Evolutionary conservation across 768 basidiomycete species (phyloP).

Genomic region (Tremella yokohamensis): DNA sequence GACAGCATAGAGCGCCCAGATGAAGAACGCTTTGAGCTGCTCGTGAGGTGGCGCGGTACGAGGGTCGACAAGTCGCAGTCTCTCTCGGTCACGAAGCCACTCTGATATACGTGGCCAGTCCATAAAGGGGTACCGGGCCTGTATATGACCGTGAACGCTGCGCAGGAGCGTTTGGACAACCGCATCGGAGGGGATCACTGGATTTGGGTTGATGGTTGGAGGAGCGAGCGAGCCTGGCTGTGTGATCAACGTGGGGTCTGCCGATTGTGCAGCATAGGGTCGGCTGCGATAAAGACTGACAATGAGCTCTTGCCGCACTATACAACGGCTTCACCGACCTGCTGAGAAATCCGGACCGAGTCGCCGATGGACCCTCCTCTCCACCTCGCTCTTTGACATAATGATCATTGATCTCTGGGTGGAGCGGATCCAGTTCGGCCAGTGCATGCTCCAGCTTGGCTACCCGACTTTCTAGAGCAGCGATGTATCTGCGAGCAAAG

Average conservation of each 20-base stretch:
- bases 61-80: constrained; percentile 1
- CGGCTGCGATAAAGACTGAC: too few relatives aligned
- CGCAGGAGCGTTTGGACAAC: constrained; percentile 6
- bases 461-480: constrained; percentile 13
- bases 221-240: constrained; percentile 5
- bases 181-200: constrained; percentile 9
- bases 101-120: constrained; percentile 17
- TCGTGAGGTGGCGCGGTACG: constrained; percentile 2
- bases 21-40: constrained; percentile 13
- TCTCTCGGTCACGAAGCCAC: constrained; percentile 12
- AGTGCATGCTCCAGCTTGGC: constrained; percentile 16
- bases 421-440: constrained; percentile 11
- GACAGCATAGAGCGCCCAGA: constrained; percentile 19
- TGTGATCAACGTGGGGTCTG: neutral
- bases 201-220: constrained; percentile 16
- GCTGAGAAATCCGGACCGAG: too few relatives aligned
- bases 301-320: too few relatives aligned
- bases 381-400: neutral
- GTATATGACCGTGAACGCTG: constrained; percentile 16
- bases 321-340: too few relatives aligned
- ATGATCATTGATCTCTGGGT: constrained; percentile 17
- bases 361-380: too few relatives aligned
- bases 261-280: neutral
- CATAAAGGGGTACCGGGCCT: constrained; percentile 19
- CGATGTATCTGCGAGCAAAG: constrained; percentile 9